These are phyloP conservation scores for Sordaria brevicollis DNA, from an alignment of 495 filamentous ascomycete species.

Conservation along the genomic window DNA sequence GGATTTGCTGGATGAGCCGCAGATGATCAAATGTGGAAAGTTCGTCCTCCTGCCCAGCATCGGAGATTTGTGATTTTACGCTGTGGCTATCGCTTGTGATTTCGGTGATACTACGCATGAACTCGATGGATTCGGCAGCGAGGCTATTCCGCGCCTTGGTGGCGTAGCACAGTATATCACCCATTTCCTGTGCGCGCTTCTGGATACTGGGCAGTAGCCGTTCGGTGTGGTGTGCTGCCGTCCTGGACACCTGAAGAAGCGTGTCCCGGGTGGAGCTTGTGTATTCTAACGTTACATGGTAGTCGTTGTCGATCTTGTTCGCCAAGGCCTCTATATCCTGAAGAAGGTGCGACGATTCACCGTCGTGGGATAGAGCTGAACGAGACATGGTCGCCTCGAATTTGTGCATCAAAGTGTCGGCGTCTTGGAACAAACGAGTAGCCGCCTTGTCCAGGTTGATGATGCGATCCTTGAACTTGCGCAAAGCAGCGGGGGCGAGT, in stretches of 20 bases:
- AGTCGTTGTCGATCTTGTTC: slow-evolving; percentile 79
- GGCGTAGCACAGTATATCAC: slow-evolving; percentile 56
- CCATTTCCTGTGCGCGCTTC: slow-evolving; percentile 64
- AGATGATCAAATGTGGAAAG: slow-evolving; percentile 67
- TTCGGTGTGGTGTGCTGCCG: slow-evolving; percentile 76
- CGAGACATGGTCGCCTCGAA: slow-evolving; percentile 40
- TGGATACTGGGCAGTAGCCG: slow-evolving; percentile 74
- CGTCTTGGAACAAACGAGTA: slow-evolving; percentile 31
- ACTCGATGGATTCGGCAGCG: slow-evolving; percentile 47
- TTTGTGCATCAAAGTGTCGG: slow-evolving; percentile 35
- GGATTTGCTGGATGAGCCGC: slow-evolving; percentile 65
- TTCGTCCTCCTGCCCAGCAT: slow-evolving; percentile 59
- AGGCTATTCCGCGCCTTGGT: slow-evolving; percentile 50
- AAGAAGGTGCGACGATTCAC: slow-evolving; percentile 44
- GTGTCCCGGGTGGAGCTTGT: slow-evolving; percentile 59
- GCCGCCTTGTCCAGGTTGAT: slow-evolving; percentile 38
- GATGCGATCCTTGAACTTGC: slow-evolving; percentile 34
- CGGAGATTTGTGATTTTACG: slow-evolving; percentile 57
- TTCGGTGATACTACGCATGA: slow-evolving; percentile 70
- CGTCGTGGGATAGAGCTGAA: slow-evolving; percentile 27
- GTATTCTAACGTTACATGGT: slow-evolving; percentile 64
- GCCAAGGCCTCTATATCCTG: slow-evolving; percentile 80
- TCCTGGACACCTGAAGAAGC: slow-evolving; percentile 71
- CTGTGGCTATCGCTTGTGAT: slow-evolving; percentile 64
- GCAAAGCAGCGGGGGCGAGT: slow-evolving; percentile 32